Conservation (phyloP, 2,329 filamentous ascomycete species). For the Aspergillus clavatus region DNA sequence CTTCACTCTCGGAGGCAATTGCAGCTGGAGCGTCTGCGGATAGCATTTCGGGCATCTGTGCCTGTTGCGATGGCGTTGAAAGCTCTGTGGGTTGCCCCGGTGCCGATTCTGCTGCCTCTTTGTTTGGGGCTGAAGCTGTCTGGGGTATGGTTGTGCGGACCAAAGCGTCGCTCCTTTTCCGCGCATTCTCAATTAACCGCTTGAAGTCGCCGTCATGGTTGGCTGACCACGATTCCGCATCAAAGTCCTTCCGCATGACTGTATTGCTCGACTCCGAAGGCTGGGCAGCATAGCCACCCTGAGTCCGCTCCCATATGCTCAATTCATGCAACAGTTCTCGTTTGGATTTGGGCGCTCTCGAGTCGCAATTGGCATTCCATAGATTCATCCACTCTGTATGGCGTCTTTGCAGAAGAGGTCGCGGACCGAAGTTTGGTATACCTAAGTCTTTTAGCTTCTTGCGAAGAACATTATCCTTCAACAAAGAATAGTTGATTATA, state of each 20-base stretch:
- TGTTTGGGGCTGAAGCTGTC: constrained; percentile 6
- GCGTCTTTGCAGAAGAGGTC: constrained; percentile 66
- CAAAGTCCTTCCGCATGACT: constrained; percentile 85
- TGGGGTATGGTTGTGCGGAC: constrained; percentile 26
- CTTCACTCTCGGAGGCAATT: constrained; percentile 4
- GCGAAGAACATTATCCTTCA: constrained; percentile 72
- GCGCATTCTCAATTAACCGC: constrained; percentile 71
- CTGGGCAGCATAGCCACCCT: constrained; percentile 56
- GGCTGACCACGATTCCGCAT: constrained; percentile 68
- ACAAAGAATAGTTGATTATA: constrained; percentile 75
- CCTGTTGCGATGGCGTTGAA: constrained; percentile 2
- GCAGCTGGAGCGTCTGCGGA: constrained; percentile 3
- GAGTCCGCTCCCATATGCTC: constrained; percentile 79
- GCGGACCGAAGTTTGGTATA: constrained; percentile 65
- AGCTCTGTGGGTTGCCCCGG: constrained; percentile 2
- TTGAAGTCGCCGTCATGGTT: constrained; percentile 72
- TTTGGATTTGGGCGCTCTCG: constrained; percentile 65
- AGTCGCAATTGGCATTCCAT: constrained; percentile 96
- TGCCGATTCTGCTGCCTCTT: constrained; percentile 2
- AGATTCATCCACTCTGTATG: constrained; percentile 93
- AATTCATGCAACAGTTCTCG: constrained; percentile 71
- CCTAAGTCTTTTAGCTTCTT: constrained; percentile 80
- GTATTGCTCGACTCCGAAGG: constrained; percentile 26
- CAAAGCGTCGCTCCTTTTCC: constrained; percentile 44
- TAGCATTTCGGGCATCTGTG: neutral